Evolutionary conservation across 257 asterid genomes (phyloP), one percentile per base, ranked within the genome.

Genomic region (Hygrophila difformis): DNA sequence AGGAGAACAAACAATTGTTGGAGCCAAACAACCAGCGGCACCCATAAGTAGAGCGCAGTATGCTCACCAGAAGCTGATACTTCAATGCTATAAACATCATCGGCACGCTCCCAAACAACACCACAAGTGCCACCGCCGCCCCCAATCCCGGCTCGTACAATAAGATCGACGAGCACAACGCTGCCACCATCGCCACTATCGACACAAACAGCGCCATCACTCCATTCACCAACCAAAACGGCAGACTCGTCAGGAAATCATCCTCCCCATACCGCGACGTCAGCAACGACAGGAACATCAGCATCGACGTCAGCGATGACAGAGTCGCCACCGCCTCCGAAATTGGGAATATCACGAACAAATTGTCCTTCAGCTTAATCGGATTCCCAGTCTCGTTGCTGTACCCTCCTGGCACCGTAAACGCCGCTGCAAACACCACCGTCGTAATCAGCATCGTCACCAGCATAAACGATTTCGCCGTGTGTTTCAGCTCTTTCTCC

Each of bases 261-360:
- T 51, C 20, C 38, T 55, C 74, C 0, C 61, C 47, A 49, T 47
- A 71, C 2, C 78, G 67, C 1, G 73, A 61, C 0, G 73, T 66
- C 1, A 70, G 67, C 17, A 71, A 57, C 18, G 70, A 53, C 20
- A 71, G 42, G 20, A 66, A 71, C 70, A 66, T 62, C 31, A 70
- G 8, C 44, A 66, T 61, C 2, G 77, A 65, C 12, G 62, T 55
- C 4, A 56, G 11, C 5, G 70, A 53, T 11, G 70, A 57, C 38
- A 70, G 52, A 5, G 62, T 64, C 0, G 76, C 71, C 3, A 64
- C 47, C 0, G 64, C 68, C 61, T 53, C 73, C 0, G 71, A 66
- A 1, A 62, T 35, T 4, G 70, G 62, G 12, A 71, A 58, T 1
- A 66, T 18, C 37, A 15, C 4, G 34, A 66, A 71, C 3, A 44